Evolutionary conservation across 2,329 filamentous ascomycete species (phyloP), one percentile per base, ranked within the genome.

Genomic region (Claviceps maximensis): DNA sequence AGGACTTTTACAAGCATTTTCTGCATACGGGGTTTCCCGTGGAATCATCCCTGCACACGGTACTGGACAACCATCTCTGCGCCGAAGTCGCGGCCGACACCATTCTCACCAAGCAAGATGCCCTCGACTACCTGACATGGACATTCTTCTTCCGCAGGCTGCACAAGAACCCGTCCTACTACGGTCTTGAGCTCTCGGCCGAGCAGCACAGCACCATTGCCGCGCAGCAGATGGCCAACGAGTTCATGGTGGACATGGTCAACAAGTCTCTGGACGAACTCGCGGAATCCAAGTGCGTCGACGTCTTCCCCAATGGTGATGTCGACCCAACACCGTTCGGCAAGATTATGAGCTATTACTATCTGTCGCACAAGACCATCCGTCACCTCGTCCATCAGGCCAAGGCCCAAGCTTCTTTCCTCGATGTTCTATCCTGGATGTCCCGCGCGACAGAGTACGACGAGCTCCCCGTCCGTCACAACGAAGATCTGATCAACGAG

Each of bases 281-380:
- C 4, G 85, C 84, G 1, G 78, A 86, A 57, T 97, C 90, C 2
- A 84, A 84, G 52, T 98, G 93, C 71, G 82, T 95, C 17, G 77
- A 84, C 19, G 77, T 94, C 3, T 86, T 88, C 62, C 83, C 85
- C 46, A 95, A 93, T 58, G 91, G 91, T 45, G 86, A 95, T 60
- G 83, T 98, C 29, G 87, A 95, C 60, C 75, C 91, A 0, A 97
- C 93, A 0, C 84, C 91, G 0, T 78, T 97, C 7, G 93, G 93
- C 62, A 96, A 95, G 73, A 97, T 98, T 64, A 96, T 97, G 89
- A 95, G 87, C 67, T 98, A 97, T 75, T 98, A 98, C 76, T 98
- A 98, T 65, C 83, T 93, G 48, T 94, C 90, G 0, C 93, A 98
- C 72, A 87, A 87, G 69, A 98, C 93, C 0, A 89, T 98, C 61